Evolutionary conservation across 331 rosid species (phyloP), one percentile per base, ranked within the genome.

Genomic region (Saraca asoca): DNA sequence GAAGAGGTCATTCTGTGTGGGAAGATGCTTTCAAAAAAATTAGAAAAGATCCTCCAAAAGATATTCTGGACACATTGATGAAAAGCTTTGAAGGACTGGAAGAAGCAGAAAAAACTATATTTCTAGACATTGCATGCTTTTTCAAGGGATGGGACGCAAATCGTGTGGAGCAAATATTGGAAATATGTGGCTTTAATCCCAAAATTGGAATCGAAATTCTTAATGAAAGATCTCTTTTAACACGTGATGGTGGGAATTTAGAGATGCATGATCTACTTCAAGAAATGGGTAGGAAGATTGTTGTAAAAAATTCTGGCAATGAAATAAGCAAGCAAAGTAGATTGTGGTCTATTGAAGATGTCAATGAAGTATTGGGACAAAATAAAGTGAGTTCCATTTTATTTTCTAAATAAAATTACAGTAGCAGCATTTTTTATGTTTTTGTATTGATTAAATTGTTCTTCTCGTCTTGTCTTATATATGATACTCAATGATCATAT

Each of bases 71-170:
- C 12, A 44, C 9, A 42, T 19, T 55, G 10, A 57, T 9, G 49
- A 0, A 20, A 37, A 73, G 54, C 15, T 73, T 33, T 3, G 2
- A 73, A n/a, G 18, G 44, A 17, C 6, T 56, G 7, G 18, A 8
- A 0, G 5, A 45, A 0, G 6, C 5, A 2, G 49, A 55, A 6
- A 45, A 64, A 44, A 48, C 8, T 5, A 56, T 72, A 52, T 72
- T 63, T 53, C 46, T 72, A 4, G 64, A 72, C 16, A 8, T 72
- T 42, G 77, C 71, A 8, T 63, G 49, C 31, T 62, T 44, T 12
- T 24, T 41, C 10, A 63, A 45, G 38, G 71, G 63, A 0, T 33
- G 14, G 64, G 12, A 0, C 5, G 13, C 12, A 7, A 3, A 19
- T 16, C 0, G 0, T 1, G 70, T 14, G 0, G 29, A 7, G 42